Evolutionary conservation across 164 flowering plant species (phyloP), one percentile per base, ranked within the genome.

Genomic region (Euptelea pleiosperma): DNA sequence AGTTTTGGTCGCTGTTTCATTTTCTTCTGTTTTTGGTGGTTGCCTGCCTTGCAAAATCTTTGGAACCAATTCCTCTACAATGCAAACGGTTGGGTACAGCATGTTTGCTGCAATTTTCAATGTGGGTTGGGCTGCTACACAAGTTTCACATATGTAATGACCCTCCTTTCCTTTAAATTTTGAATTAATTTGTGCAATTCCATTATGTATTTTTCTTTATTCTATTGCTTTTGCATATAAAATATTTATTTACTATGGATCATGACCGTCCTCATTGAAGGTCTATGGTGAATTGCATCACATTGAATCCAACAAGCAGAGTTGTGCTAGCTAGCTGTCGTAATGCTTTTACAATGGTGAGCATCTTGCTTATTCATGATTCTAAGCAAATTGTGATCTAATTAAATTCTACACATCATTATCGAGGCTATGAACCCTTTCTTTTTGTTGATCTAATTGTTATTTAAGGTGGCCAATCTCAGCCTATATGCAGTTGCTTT

Each of bases 61-160:
- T 42, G 79, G 82, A 15, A 63, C 73, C 33, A 31, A 71, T 67
- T 84, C 98, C 24, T 53, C 69, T 18, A 25, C 65, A n/a, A n/a
- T 81, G 62, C 73, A 77, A 73, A 92, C 94, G 18, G 58, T 86
- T 63, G 78, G 96, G 1, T 92, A 92, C 73, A 80, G 90, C 67
- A 31, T 70, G 4, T 92, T 87, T 77, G 96, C 91, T 30, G 91
- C 97, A 51, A 80, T 92, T 68, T 92, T 92, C 71, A 92, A 87
- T 70, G 66, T 87, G 14, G 98, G 98, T 24, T 92, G 96, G 96
- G 96, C 98, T 71, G 93, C 89, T 61, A 77, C 96, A 64, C 98
- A 92, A 73, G 91, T 92, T 52, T 86, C 98, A 58, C 98, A 92
- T 70, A 89, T 92, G 97, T 92, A 83, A 76, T 48, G 5, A 66